A percentile compares a stretch with the other conserved stretches of the same genome.
phyloP scores from a whole-genome alignment of 768 basidiomycete species.

The Boletus insuetus region DNA sequence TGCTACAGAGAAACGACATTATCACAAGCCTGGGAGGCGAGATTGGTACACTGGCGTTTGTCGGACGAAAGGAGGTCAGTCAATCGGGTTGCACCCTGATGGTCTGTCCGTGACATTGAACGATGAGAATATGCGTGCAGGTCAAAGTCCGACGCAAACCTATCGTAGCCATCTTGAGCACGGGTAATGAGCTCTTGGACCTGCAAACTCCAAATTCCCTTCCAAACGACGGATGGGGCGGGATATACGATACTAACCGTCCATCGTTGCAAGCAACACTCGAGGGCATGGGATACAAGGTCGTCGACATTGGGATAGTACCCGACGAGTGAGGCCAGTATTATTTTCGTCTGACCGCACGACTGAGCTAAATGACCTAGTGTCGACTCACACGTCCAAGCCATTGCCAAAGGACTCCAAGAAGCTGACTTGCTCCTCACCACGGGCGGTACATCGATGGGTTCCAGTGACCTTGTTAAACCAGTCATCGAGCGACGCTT shows the following conservation, averaged over 20 bases:
- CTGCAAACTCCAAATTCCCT: constrained; percentile 43
- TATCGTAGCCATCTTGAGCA: constrained; percentile 76
- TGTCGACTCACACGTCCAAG: constrained; percentile 53
- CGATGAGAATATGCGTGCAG: constrained; percentile 34
- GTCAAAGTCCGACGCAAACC: constrained; percentile 71
- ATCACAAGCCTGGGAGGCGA: constrained; percentile 74
- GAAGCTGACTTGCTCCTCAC: constrained; percentile 74
- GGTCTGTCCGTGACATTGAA: background rate
- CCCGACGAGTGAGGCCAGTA: constrained; percentile 55
- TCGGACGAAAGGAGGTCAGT: constrained; percentile 67
- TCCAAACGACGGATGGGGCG: constrained; percentile 52
- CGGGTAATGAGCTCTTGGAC: constrained; percentile 79
- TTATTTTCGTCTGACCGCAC: background rate
- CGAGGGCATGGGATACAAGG: constrained; percentile 70
- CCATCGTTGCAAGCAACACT: constrained; percentile 72
- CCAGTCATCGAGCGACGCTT: constrained; percentile 83
- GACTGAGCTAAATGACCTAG: constrained; percentile 32
- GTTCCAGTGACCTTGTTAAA: constrained; percentile 81
- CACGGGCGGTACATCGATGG: constrained; percentile 93
- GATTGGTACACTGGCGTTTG: constrained; percentile 76
- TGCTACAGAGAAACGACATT: constrained; percentile 58
- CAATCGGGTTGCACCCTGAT: background rate
- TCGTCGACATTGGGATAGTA: constrained; percentile 79
- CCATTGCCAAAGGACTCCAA: constrained; percentile 55
- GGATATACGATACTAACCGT: constrained; percentile 84